Evolutionary conservation across 768 basidiomycete genomes (phyloP).

Genomic region (Podaxis rugospora): DNA sequence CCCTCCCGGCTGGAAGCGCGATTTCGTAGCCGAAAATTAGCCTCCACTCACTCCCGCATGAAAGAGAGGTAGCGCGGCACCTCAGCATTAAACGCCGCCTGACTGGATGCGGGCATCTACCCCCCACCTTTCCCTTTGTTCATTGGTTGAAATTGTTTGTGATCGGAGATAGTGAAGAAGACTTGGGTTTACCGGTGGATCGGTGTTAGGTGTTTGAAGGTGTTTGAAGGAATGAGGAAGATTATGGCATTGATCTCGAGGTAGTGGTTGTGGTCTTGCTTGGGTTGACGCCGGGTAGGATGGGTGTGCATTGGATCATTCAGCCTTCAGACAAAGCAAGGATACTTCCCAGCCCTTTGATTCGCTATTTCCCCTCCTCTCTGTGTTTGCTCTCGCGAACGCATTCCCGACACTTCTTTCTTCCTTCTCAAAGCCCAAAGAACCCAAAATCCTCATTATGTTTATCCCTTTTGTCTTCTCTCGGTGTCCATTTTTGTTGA

Average conservation of each 20-base stretch:
- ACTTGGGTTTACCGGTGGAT: neutral
- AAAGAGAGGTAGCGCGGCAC: constrained; percentile 16
- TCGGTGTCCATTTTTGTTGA: neutral
- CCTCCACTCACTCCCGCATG: neutral
- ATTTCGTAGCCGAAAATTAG: neutral
- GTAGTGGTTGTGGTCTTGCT: neutral
- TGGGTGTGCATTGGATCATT: neutral
- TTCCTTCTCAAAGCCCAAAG: neutral
- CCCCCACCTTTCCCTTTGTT: neutral
- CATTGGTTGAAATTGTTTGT: neutral
- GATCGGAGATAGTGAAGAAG: neutral
- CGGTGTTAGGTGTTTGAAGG: neutral
- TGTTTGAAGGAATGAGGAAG: neutral
- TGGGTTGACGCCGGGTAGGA: neutral
- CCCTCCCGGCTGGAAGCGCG: constrained; percentile 10
- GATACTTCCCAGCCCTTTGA: neutral
- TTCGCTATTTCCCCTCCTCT: neutral
- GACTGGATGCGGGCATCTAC: neutral
- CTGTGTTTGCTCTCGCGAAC: neutral
- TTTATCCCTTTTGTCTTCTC: neutral
- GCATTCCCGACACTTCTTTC: neutral
- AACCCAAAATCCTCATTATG: neutral
- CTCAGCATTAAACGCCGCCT: neutral
- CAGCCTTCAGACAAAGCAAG: neutral
- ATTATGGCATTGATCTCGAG: neutral